Evolutionary conservation across 2,329 filamentous ascomycete genomes (phyloP), one percentile per base, ranked within the genome.

Genomic region (Dothideomycetidae sp.): DNA sequence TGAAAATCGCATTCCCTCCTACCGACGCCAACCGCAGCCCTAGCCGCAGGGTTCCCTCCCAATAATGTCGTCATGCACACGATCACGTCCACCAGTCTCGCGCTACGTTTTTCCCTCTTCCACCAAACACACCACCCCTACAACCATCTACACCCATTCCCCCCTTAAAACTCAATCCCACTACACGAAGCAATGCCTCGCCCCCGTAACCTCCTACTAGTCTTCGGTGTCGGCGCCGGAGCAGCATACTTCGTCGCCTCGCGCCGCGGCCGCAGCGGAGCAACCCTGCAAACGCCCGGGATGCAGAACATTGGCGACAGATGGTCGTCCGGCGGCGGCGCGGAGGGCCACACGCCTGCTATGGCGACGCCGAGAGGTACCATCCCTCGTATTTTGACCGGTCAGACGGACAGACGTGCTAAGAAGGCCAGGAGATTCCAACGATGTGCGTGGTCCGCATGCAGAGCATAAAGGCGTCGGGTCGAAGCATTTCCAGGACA

Each of bases 331-430:
- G 55, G 50, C 5, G 57, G 57, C 16, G 57, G 50, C 5, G 47
- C 48, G 18, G 48, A 49, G 30, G 57, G 50, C 19, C 55, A 58
- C 43, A 44, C 46, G 16, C 53, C 56, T 1, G 57, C 44, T 15
- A 45, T 50, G 14, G 56, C 54, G 10, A 58, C 56, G 18, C 46
- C 48, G 21, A 41, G 47, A 50, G 55, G 56, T 53, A 44, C n/a
- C n/a, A n/a, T n/a, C n/a, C n/a, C n/a, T n/a, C n/a, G n/a, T n/a
- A n/a, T n/a, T n/a, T n/a, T n/a, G n/a, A n/a, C n/a, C n/a, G n/a
- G n/a, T n/a, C n/a, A n/a, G n/a, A n/a, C n/a, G n/a, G n/a, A n/a
- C n/a, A n/a, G n/a, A n/a, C 36, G 48, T 42, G 10, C 5, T 18
- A 23, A 3, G 12, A 15, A 37, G 26, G 16, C 26, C 16, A 14